phyloP scores from a whole-genome alignment of 768 basidiomycete genomes.

The Russula ochroleuca region DNA sequence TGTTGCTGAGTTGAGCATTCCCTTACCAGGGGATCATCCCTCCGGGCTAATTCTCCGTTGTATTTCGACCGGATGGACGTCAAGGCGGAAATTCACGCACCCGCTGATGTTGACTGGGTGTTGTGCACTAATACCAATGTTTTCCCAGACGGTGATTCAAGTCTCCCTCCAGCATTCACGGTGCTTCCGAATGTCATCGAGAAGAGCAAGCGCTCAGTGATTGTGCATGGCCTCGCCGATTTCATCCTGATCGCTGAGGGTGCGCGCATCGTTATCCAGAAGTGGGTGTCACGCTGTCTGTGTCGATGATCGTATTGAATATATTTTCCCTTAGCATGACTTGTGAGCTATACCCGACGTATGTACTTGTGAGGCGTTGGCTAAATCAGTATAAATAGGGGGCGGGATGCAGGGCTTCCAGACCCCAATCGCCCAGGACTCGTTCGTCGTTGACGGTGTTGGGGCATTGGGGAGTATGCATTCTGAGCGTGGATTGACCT shows the following conservation, averaged over 20 bases:
- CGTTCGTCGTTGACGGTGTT: conserved; percentile 60
- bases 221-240: conserved; percentile 70
- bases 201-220: conserved; percentile 62
- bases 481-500: conserved; percentile 65
- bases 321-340: conserved; percentile 13
- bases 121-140: neutral
- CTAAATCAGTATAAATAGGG: conserved; percentile 39
- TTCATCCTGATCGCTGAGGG: conserved; percentile 73
- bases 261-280: conserved; percentile 37
- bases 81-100: conserved; percentile 4
- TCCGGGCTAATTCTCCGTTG: neutral
- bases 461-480: conserved; percentile 57
- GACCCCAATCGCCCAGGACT: conserved; percentile 58
- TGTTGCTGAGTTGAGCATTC: neutral
- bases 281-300: conserved; percentile 30
- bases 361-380: neutral
- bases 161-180: neutral
- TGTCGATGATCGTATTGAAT: neutral
- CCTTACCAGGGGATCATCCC: neutral
- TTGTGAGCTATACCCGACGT: conserved; percentile 5
- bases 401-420: conserved; percentile 69
- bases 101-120: neutral
- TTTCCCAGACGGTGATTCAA: neutral
- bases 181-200: conserved; percentile 66
- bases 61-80: conserved; percentile 4